Base-by-base conservation (phyloP, 495 filamentous ascomycete species). In the Podospora comata region DNA sequence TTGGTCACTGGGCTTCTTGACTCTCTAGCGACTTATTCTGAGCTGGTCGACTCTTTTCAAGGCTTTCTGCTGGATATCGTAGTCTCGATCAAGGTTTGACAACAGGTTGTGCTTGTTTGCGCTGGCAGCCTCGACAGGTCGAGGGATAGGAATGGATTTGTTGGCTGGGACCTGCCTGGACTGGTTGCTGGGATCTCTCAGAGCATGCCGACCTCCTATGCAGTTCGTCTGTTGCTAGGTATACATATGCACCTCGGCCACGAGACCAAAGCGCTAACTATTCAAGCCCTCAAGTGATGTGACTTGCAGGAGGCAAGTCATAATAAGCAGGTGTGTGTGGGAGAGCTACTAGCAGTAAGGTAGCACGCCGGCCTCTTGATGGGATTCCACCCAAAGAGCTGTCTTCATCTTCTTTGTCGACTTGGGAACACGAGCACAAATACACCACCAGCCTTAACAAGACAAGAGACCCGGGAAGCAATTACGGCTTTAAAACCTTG, bases 401-500 rank as follows among this genome's bases (percentile, higher is more conserved):
- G 9, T 18, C 39, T 48, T 48, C 39, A 11, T 48, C 39, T 13
- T 48, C 39, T 48, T 48, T 48, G 13, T 48, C 15, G 39, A 3
- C 39, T 48, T 11, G 39, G 2, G 39, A 13, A 48, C 4, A 11
- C 39, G 39, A 48, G 39, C 23, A 23, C 23, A 11, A 48, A 48
- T 13, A 11, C 15, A 18, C 39, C 39, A 11, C 7, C 15, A 48
- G 39, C 15, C 39, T 48, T 11, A 11, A 48, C 7, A 6, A 48
- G 39, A 48, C 5, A 48, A 48, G 39, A 48, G 39, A 48, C 13
- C 39, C 13, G 15, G 39, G 39, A 16, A 9, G 0, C 39, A 48
- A 48, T 48, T 48, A 48, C 39, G 39, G 39, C 15, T 48, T 48
- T 48, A 16, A 23, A 66, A 65, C 64, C 62, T 66, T 68, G 70